Evolutionary conservation across 2,329 filamentous ascomycete genomes (phyloP).

Genomic region (Aspergillus persii): DNA sequence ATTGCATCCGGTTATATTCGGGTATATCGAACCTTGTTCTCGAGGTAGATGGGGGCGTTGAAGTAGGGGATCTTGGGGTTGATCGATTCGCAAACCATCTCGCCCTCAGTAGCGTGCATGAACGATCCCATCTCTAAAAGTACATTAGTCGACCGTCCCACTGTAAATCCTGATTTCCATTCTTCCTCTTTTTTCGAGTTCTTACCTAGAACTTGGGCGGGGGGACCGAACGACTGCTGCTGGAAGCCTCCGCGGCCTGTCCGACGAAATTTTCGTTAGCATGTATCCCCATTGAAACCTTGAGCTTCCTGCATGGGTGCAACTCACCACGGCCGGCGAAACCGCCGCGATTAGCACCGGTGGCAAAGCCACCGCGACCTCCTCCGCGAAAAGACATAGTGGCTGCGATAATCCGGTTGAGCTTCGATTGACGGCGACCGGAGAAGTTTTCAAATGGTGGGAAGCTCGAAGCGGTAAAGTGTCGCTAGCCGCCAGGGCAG

Average conservation of each 20-base stretch:
- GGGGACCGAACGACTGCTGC: constrained; percentile 60
- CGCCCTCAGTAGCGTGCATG: constrained; percentile 91
- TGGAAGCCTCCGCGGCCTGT: constrained; percentile 63
- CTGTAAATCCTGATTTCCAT: neutral
- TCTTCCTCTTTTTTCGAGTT: constrained; percentile 7
- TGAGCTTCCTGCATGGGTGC: constrained; percentile 22
- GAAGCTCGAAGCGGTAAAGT: constrained; percentile 46
- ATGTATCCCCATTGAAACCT: constrained; percentile 10
- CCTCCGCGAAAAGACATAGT: constrained; percentile 65
- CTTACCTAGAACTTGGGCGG: constrained; percentile 58
- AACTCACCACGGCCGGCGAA: constrained; percentile 42
- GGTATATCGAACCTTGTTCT: constrained; percentile 74
- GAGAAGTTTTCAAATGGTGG: constrained; percentile 43
- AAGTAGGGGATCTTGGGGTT: constrained; percentile 98
- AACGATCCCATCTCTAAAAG: constrained; percentile 83
- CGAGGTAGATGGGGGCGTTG: constrained; percentile 97
- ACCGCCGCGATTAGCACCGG: constrained; percentile 53
- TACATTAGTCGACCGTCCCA: constrained; percentile 29
- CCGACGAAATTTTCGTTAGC: constrained; percentile 38
- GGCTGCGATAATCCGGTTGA: constrained; percentile 26
- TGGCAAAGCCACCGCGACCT: constrained; percentile 46
- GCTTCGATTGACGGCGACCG: constrained; percentile 23
- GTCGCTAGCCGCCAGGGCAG: constrained; percentile 36
- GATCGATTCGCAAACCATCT: constrained; percentile 94
- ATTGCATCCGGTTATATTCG: neutral